Conservation (phyloP, 176 grass and related monocot species). For the Zoysia pacifica region DNA sequence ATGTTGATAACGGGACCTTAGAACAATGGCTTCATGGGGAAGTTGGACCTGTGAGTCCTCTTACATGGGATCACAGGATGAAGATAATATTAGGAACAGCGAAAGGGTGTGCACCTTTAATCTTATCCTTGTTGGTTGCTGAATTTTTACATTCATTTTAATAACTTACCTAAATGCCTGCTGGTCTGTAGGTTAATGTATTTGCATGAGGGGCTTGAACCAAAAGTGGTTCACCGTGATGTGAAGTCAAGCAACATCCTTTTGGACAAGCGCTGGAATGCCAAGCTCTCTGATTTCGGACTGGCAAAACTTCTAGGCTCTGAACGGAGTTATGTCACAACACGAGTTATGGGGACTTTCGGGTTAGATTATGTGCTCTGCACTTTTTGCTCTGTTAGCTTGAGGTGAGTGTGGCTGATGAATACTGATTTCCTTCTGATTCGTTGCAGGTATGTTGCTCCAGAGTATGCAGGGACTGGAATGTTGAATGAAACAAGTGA, state of each 20-base stretch:
- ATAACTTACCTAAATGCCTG: slow-evolving; percentile 11
- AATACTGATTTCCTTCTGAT: slow-evolving; percentile 19
- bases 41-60: slow-evolving; percentile 73
- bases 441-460: slow-evolving; percentile 80
- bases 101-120: slow-evolving; percentile 59
- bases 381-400: neutral
- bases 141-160: slow-evolving; percentile 1
- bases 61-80: slow-evolving; percentile 88
- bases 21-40: slow-evolving; percentile 97
- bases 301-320: slow-evolving; percentile 83
- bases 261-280: slow-evolving; percentile 82
- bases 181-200: slow-evolving; percentile 72
- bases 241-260: slow-evolving; percentile 98
- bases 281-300: slow-evolving; percentile 97
- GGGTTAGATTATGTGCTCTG: slow-evolving; percentile 55
- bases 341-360: slow-evolving; percentile 98
- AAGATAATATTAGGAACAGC: slow-evolving; percentile 85
- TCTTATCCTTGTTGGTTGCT: neutral
- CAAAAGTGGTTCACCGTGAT: slow-evolving; percentile 95
- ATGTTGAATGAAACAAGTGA: slow-evolving; percentile 98
- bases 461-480: slow-evolving; percentile 93
- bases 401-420: neutral
- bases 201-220: slow-evolving; percentile 93
- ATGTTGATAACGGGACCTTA: slow-evolving; percentile 86
- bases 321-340: slow-evolving; percentile 85